These are phyloP conservation scores for Metschnikowia matae DNA, from an alignment of 805 yeast species.

Conservation along the genomic window DNA sequence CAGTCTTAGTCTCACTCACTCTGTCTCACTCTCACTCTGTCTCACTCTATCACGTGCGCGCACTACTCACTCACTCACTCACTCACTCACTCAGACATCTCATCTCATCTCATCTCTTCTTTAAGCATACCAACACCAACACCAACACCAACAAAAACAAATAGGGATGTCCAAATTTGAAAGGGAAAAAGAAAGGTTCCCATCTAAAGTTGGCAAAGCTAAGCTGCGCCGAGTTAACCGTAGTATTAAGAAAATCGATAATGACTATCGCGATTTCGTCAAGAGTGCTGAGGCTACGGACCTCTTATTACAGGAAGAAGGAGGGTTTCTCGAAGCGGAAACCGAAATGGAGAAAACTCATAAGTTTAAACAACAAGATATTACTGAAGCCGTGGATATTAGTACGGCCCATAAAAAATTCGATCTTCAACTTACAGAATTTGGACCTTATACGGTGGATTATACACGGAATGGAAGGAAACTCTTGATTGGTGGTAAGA, in stretches of 20 bases:
- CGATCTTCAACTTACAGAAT: slow-evolving; percentile 65
- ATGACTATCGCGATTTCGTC: slow-evolving; percentile 73
- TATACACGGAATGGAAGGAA: slow-evolving; percentile 87
- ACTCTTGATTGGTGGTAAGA: slow-evolving; percentile 76
- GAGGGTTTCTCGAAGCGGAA: slow-evolving; percentile 88
- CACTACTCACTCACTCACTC: background rate
- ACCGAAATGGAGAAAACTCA: slow-evolving; percentile 86
- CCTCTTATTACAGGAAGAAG: slow-evolving; percentile 74
- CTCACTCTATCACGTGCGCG: background rate
- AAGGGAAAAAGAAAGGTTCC: slow-evolving; percentile 15
- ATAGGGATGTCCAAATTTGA: slow-evolving; percentile 12
- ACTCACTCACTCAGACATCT: background rate
- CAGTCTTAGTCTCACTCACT: too few relatives aligned
- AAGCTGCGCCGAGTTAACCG: slow-evolving; percentile 11
- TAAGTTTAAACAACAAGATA: slow-evolving; percentile 78
- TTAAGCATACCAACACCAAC: too few relatives aligned
- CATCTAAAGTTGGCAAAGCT: slow-evolving; percentile 12
- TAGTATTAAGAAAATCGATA: slow-evolving; percentile 63
- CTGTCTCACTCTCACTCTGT: too few relatives aligned
- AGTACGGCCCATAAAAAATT: slow-evolving; percentile 72
- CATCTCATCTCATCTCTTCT: background rate
- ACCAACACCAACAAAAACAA: background rate
- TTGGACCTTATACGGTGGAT: slow-evolving; percentile 83
- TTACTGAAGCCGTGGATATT: slow-evolving; percentile 69
- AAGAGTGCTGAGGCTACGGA: slow-evolving; percentile 83